Evolutionary conservation across 2,329 filamentous ascomycete species (phyloP).

Genomic region (Diaporthe australafricana): DNA sequence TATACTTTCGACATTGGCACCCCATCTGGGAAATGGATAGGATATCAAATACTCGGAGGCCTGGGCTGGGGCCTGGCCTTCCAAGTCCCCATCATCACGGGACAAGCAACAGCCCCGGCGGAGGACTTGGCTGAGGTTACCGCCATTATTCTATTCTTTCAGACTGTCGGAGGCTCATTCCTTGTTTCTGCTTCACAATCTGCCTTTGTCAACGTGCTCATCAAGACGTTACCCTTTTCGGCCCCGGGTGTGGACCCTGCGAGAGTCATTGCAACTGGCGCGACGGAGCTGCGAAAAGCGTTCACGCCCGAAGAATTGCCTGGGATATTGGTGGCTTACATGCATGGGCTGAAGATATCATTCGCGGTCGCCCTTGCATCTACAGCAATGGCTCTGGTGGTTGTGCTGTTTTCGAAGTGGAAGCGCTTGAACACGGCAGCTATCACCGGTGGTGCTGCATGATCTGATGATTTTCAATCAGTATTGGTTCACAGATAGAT

Average conservation of each 20-base stretch:
- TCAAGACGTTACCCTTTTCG: constrained; percentile 42
- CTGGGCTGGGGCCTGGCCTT: constrained; percentile 57
- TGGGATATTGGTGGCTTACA: constrained; percentile 68
- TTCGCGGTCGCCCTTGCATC: constrained; percentile 28
- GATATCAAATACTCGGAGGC: constrained; percentile 61
- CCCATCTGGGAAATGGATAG: constrained; percentile 53
- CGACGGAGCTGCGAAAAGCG: constrained; percentile 61
- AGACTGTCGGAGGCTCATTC: constrained; percentile 60
- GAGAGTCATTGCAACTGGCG: constrained; percentile 49
- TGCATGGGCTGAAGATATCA: constrained; percentile 40
- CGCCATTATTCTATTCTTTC: constrained; percentile 53
- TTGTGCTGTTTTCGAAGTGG: constrained; percentile 29
- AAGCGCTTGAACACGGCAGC: constrained; percentile 32
- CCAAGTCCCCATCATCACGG: constrained; percentile 57
- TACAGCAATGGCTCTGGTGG: constrained; percentile 24
- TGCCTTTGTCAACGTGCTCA: constrained; percentile 52
- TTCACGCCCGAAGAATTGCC: constrained; percentile 58
- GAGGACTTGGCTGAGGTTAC: constrained; percentile 54
- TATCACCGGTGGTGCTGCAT: constrained; percentile 23
- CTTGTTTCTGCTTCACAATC: constrained; percentile 57
- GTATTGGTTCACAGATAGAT: background rate
- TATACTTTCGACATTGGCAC: constrained; percentile 51
- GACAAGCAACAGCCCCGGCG: constrained; percentile 46
- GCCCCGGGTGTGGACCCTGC: constrained; percentile 46
- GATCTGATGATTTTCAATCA: background rate